Conservation (phyloP, 106 monocot genomes). For the Chionographis japonica region DNA sequence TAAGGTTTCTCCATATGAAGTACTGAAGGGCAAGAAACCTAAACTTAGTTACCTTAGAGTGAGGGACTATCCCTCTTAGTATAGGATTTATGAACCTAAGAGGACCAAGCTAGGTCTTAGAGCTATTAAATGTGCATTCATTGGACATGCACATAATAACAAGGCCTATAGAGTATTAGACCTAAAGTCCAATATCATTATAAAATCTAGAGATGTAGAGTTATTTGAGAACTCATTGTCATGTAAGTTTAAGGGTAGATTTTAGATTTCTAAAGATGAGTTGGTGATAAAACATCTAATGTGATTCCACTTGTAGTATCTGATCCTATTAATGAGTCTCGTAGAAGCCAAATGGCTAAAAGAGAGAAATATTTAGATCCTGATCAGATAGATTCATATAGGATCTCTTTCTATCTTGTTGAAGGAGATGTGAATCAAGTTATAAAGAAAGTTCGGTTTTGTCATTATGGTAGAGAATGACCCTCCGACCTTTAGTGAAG, state of each 20-base stretch:
- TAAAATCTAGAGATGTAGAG: constrained; percentile 5
- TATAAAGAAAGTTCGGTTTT: background rate
- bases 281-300: background rate
- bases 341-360: background rate
- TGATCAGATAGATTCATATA: background rate
- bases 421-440: background rate
- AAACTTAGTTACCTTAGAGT: background rate
- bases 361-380: background rate
- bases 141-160: background rate
- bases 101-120: background rate
- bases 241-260: background rate
- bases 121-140: background rate
- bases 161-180: constrained; percentile 2
- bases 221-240: background rate
- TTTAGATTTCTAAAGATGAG: background rate
- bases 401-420: background rate
- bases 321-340: background rate
- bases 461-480: background rate
- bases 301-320: background rate
- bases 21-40: constrained; percentile 9
- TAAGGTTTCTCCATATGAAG: constrained; percentile 1
- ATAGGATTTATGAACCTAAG: background rate
- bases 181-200: background rate
- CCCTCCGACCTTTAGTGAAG: background rate
- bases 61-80: background rate